Conservation (phyloP, 371 early-diverging fungal species). For the Mucor racemosus region DNA sequence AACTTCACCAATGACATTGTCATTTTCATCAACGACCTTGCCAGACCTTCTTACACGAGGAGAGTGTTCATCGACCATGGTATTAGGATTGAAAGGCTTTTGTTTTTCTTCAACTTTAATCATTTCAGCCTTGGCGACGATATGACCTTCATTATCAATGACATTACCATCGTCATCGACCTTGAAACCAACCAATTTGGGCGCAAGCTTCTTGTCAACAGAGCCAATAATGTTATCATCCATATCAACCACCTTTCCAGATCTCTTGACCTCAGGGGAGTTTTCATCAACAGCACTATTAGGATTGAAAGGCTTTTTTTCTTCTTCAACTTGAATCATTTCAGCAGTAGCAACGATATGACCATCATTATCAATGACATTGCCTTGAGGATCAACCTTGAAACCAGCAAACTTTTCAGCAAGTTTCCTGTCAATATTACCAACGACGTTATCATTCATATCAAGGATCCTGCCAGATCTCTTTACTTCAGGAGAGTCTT, state of each 20-base stretch:
- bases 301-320: constrained; percentile 23
- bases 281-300: constrained; percentile 21
- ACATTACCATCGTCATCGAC: constrained; percentile 36
- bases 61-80: constrained; percentile 26
- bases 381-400: constrained; percentile 18
- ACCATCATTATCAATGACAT: constrained; percentile 14
- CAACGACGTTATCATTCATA: constrained; percentile 21
- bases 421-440: constrained; percentile 9
- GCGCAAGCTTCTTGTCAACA: constrained; percentile 20
- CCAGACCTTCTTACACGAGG: constrained; percentile 32
- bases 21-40: constrained; percentile 28
- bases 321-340: constrained; percentile 17
- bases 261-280: constrained; percentile 26
- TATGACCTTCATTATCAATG: constrained; percentile 29
- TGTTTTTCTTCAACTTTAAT: constrained; percentile 3
- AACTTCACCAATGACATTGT: constrained; percentile 30
- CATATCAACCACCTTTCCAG: constrained; percentile 31
- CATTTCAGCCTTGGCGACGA: constrained; percentile 34
- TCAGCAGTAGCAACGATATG: constrained; percentile 12
- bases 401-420: constrained; percentile 17
- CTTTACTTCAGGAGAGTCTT: constrained; percentile 22
- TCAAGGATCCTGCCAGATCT: constrained; percentile 26
- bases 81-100: constrained; percentile 26
- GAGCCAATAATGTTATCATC: constrained; percentile 30
- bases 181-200: constrained; percentile 22